Base-by-base conservation (phyloP, 768 basidiomycete genomes). In the Serendipita sp. region DNA sequence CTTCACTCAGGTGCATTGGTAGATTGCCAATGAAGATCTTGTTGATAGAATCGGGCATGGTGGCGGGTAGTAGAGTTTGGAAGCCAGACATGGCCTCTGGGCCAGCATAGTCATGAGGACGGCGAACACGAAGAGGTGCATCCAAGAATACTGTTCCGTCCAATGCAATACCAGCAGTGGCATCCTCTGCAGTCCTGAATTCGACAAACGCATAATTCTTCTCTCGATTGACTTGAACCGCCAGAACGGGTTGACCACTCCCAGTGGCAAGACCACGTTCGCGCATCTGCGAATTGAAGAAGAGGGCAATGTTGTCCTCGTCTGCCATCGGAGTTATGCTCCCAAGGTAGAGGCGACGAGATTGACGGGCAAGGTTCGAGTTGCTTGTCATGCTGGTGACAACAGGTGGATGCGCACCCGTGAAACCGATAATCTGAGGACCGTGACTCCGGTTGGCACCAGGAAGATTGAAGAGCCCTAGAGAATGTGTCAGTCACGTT, bases 201-300 rank as follows among this genome's bases (percentile, higher is more conserved):
- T 99, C 96, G 62, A 98, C 88, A 72, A 97, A 99, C 1, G 96
- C 96, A 72, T 97, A 99, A 69, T 91, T 93, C 79, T 98, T 99
- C 74, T 98, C 96, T 70, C 93, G 93, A 71, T 97, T 97, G 76
- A 96, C 88, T 71, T 95, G 92, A 3, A 96, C 92, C 18, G 87
- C 87, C 36, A 94, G 80, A 36, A 98, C 91, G 8, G 95, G 91
- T 67, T 92, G 91, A 23, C 91, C 92, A 33, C 85, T 87, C 45
- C 69, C 66, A 3, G 90, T 89, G 13, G 91, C 88, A 53, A 94
- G 84, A 66, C 80, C 80, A 84, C 90, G 89, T 75, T 97, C 92
- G 44, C 81, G 83, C 93, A 98, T 97, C 76, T 95, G 92, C 64
- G 79, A 76, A 71, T 97, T 97, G 83, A 99, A 97, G 77, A 97